Evolutionary conservation across 768 basidiomycete genomes (phyloP).

Genomic region (Pisolithus microcarpus): DNA sequence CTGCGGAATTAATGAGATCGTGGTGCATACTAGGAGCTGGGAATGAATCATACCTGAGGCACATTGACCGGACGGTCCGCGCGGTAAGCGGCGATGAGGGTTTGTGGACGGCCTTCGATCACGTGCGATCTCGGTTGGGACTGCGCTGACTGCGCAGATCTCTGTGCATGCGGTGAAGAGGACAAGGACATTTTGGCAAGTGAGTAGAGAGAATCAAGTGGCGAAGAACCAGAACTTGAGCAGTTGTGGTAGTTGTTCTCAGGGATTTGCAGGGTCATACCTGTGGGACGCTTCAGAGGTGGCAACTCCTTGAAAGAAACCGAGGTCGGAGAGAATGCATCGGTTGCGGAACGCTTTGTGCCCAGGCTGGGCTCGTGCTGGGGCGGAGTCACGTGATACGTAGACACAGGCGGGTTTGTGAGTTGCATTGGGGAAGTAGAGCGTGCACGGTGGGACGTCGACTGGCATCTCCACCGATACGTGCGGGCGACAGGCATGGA

Average conservation of each 20-base stretch:
- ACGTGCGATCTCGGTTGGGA: conserved; percentile 9
- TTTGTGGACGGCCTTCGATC: conserved; percentile 41
- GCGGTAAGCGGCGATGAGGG: conserved; percentile 57
- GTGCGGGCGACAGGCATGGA: conserved; percentile 22
- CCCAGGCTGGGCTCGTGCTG: conserved; percentile 36
- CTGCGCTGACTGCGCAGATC: conserved; percentile 16
- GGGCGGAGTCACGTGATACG: conserved; percentile 14
- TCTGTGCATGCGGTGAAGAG: conserved; percentile 27
- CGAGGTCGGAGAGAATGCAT: conserved; percentile 71
- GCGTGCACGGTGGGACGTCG: conserved; percentile 48
- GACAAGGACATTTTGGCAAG: conserved; percentile 59
- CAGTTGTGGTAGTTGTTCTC: conserved; percentile 27
- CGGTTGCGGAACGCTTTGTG: conserved; percentile 65
- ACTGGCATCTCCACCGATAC: conserved; percentile 18
- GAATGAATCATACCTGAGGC: conserved; percentile 47
- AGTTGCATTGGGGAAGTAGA: conserved; percentile 57
- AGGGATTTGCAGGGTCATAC: conserved; percentile 53
- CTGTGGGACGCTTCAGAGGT: conserved; percentile 48
- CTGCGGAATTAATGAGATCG: conserved; percentile 29
- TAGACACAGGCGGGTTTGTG: conserved; percentile 13
- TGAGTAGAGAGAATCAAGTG: conserved; percentile 53
- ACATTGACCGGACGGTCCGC: conserved; percentile 38
- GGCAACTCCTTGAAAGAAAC: conserved; percentile 40
- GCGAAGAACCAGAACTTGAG: conserved; percentile 39
- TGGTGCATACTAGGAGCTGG: conserved; percentile 1